A percentile compares a stretch with the other conserved stretches of the same genome.
Evolutionary conservation across 2,329 filamentous ascomycete genomes (phyloP).

Genomic region (Penicillium sp.): DNA sequence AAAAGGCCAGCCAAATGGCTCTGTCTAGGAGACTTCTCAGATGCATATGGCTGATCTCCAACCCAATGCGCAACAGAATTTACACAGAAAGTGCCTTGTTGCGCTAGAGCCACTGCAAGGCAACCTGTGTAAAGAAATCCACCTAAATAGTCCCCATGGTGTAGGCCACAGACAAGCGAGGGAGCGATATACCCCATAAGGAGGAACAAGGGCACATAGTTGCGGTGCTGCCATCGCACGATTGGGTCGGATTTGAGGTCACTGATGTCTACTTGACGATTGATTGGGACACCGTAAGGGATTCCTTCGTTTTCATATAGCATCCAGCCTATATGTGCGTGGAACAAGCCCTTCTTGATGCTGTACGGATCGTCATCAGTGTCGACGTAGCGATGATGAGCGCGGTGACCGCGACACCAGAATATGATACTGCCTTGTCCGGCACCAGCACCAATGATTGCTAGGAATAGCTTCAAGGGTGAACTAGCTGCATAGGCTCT

Average conservation of each 20-base stretch:
- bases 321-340: slow-evolving; percentile 84
- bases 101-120: slow-evolving; percentile 77
- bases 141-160: slow-evolving; percentile 74
- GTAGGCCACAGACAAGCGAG: slow-evolving; percentile 67
- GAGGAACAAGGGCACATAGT: slow-evolving; percentile 60
- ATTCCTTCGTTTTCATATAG: slow-evolving; percentile 72
- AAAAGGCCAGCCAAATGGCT: slow-evolving; percentile 78
- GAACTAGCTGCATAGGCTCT: slow-evolving; percentile 72
- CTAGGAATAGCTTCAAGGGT: slow-evolving; percentile 74
- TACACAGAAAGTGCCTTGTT: slow-evolving; percentile 87
- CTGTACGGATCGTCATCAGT: slow-evolving; percentile 87
- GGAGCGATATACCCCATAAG: slow-evolving; percentile 75
- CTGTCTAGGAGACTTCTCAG: slow-evolving; percentile 81
- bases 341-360: slow-evolving; percentile 77
- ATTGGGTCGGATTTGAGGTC: slow-evolving; percentile 80
- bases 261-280: slow-evolving; percentile 79
- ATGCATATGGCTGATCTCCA: slow-evolving; percentile 83
- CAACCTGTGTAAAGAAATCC: slow-evolving; percentile 81
- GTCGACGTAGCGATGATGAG: slow-evolving; percentile 85
- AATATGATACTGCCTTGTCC: slow-evolving; percentile 80
- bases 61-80: slow-evolving; percentile 87
- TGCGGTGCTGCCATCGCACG: slow-evolving; percentile 78
- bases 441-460: slow-evolving; percentile 73
- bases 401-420: slow-evolving; percentile 81
- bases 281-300: slow-evolving; percentile 62